Base-by-base conservation (phyloP, 352 stramenopile species). In the Pythium monospermum region DNA sequence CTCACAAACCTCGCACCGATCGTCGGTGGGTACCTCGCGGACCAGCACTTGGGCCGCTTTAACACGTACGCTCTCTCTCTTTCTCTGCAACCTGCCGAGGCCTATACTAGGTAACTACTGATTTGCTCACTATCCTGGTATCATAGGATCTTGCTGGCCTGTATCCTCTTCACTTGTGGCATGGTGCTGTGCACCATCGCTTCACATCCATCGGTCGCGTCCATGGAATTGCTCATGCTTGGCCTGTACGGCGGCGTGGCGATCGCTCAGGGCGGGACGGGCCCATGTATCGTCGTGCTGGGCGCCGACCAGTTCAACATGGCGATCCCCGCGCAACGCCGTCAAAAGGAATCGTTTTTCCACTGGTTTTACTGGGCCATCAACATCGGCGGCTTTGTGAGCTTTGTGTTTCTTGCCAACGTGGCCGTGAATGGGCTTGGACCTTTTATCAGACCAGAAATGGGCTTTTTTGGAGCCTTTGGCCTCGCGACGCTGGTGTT, bases 291-390 rank as follows among this genome's bases (percentile, higher is more conserved):
- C 27, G 62, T 71, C 7, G 62, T 71, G 37, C 53, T 75, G 6
- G 66, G 66, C 18, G 66, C 83, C 0, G 83, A 94, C 35, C 83
- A 94, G 51, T 94, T 94, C 37, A 66, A 94, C 61, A 57, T 81
- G 2, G 47, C 63, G 16, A 69, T 89, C 26, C 74, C 76, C 0
- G 60, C 61, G 3, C 76, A 94, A 54, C 73, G 71, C 6, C 37
- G 53, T 1, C 78, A 91, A 66, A 89, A 94, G 49, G 78, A 94
- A 56, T 87, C 76, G 30, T 96, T 96, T 58, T 96, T 96, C 68
- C 93, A 95, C 54, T 96, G 79, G 77, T 97, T 97, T 62, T 97
- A 97, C 68, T 96, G 83, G 84, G 65, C 80, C 6, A 96, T 97
- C 59, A 97, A 97, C 56, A 64, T 96, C 18, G 89, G 89, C 18